These are phyloP conservation scores for Macrophomina tecta DNA, from an alignment of 2,329 filamentous ascomycete genomes.

Conservation along the genomic window DNA sequence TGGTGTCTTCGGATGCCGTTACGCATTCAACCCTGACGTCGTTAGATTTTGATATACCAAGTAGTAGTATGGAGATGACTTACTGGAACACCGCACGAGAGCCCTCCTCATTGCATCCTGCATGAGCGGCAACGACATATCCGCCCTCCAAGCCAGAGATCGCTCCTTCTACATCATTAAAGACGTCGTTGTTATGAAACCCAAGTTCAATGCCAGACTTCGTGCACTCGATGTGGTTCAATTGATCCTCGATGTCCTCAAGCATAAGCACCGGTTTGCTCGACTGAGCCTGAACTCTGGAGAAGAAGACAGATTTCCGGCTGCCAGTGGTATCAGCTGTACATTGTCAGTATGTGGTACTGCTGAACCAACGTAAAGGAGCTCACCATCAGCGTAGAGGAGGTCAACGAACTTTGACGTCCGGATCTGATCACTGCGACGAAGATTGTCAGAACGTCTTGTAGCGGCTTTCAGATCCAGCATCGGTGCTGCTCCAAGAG, in stretches of 20 bases:
- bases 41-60: slow-evolving; percentile 4
- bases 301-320: slow-evolving; percentile 40
- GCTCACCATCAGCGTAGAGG: slow-evolving; percentile 43
- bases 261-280: slow-evolving; percentile 42
- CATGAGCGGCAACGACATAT: slow-evolving; percentile 47
- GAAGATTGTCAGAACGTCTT: slow-evolving; percentile 36
- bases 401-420: slow-evolving; percentile 39
- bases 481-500: slow-evolving; percentile 28
- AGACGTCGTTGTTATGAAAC: slow-evolving; percentile 37
- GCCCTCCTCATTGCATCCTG: slow-evolving; percentile 44
- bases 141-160: slow-evolving; percentile 35
- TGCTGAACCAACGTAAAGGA: neutral
- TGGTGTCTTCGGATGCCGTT: slow-evolving; percentile 35
- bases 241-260: slow-evolving; percentile 45
- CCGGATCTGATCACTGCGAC: slow-evolving; percentile 37
- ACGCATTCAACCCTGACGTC: slow-evolving; percentile 35
- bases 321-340: slow-evolving; percentile 37
- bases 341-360: slow-evolving; percentile 4
- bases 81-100: slow-evolving; percentile 44
- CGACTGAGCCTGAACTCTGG: slow-evolving; percentile 41
- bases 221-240: slow-evolving; percentile 39
- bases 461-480: slow-evolving; percentile 43
- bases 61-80: slow-evolving; percentile 17
- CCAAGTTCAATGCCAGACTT: slow-evolving; percentile 37
- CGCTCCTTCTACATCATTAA: slow-evolving; percentile 38